These are phyloP conservation scores for Dendrobium officinale DNA, from an alignment of 106 monocot species.

Conservation along the genomic window DNA sequence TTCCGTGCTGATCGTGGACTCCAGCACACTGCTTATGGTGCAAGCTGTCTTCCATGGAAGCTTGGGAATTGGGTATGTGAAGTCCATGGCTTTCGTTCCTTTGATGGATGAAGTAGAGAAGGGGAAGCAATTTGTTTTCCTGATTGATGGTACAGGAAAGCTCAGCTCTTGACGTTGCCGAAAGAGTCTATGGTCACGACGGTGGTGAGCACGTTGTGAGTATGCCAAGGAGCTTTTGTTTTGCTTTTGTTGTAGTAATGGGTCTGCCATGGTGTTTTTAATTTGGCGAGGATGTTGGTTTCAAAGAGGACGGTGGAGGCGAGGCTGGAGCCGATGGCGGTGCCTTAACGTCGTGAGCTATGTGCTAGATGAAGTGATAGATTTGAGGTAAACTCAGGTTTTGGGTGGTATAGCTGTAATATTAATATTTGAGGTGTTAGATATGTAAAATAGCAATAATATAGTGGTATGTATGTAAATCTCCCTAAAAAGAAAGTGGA, in stretches of 20 bases:
- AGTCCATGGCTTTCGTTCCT: conserved; percentile 28
- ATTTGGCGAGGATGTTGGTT: conserved; percentile 4
- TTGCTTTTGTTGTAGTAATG: conserved; percentile 58
- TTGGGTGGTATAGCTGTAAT: too few relatives aligned
- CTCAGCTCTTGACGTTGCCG: conserved; percentile 28
- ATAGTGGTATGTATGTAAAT: too few relatives aligned
- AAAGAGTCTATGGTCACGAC: conserved; percentile 18
- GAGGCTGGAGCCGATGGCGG: too few relatives aligned
- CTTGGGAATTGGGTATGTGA: conserved; percentile 28
- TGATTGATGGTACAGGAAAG: conserved; percentile 30
- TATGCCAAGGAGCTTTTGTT: conserved; percentile 13
- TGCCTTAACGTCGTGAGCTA: too few relatives aligned
- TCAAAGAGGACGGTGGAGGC: too few relatives aligned
- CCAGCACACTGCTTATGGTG: conserved; percentile 37
- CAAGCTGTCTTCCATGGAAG: conserved; percentile 41
- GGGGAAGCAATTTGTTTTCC: conserved; percentile 20
- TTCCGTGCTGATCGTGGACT: conserved; percentile 60
- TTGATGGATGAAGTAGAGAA: conserved; percentile 8
- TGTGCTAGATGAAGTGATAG: too few relatives aligned
- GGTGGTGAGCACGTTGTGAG: conserved; percentile 10
- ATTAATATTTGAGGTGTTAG: too few relatives aligned
- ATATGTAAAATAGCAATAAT: too few relatives aligned
- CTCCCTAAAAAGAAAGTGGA: too few relatives aligned
- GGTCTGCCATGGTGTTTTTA: conserved; percentile 43
- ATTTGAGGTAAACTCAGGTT: too few relatives aligned